A percentile compares a stretch with the other conserved stretches of the same genome.
Evolutionary conservation across 768 basidiomycete genomes (phyloP).

Genomic region (Terana coerulea): DNA sequence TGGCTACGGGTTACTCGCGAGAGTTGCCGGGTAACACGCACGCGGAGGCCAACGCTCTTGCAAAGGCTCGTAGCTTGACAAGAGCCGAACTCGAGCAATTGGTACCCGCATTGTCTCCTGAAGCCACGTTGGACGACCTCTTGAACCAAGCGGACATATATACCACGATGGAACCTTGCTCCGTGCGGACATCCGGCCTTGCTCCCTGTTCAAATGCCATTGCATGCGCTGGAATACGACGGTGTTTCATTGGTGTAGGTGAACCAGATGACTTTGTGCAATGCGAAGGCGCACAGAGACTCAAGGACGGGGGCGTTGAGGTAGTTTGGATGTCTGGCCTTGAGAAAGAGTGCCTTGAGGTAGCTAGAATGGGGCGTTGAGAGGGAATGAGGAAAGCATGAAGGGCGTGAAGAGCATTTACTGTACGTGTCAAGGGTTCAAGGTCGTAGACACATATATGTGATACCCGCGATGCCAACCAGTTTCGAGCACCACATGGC

Average conservation of each 20-base stretch:
- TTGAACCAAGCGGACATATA: conserved; percentile 70
- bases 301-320: conserved; percentile 68
- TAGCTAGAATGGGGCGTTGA: conserved; percentile 62
- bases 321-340: conserved; percentile 73
- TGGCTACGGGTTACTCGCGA: conserved; percentile 85
- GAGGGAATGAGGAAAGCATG: too few relatives aligned
- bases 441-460: too few relatives aligned
- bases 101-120: conserved; percentile 37
- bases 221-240: conserved; percentile 60
- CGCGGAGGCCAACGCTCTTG: conserved; percentile 91
- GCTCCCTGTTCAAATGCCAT: conserved; percentile 84
- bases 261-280: conserved; percentile 94
- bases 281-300: conserved; percentile 79
- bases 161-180: conserved; percentile 97
- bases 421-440: too few relatives aligned
- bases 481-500: too few relatives aligned
- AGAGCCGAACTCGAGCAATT: conserved; percentile 32
- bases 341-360: conserved; percentile 75
- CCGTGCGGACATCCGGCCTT: conserved; percentile 81
- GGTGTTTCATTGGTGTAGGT: conserved; percentile 84
- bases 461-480: too few relatives aligned
- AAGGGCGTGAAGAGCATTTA: too few relatives aligned
- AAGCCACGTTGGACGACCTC: conserved; percentile 42
- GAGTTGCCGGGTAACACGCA: conserved; percentile 94
- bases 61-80: conserved; percentile 57